These are phyloP conservation scores for Draba incana DNA, from an alignment of 345 rosid species.

Conservation along the genomic window DNA sequence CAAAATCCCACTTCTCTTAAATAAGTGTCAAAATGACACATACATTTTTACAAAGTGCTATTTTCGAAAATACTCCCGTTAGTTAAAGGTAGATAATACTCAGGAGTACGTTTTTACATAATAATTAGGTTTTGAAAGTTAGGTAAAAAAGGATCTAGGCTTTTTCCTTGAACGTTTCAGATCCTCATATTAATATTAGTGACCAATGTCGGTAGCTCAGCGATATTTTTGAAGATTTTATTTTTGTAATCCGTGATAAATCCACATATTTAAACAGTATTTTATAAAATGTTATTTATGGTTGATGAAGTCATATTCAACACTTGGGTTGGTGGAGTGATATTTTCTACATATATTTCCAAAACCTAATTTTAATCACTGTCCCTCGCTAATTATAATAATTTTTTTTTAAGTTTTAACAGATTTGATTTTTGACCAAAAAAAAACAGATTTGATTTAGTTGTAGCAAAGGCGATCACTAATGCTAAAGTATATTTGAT, in stretches of 20 bases:
- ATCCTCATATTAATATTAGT: constrained; percentile 26
- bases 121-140: constrained; percentile 24
- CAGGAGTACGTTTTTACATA: neutral
- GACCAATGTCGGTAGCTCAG: constrained; percentile 20
- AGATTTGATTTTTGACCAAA: no score
- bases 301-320: neutral
- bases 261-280: neutral
- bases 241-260: constrained; percentile 1
- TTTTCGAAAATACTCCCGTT: no score
- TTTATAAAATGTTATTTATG: neutral
- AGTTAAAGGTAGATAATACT: neutral
- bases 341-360: neutral
- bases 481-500: no score
- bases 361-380: neutral
- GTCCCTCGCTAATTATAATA: neutral
- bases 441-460: no score
- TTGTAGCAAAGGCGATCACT: no score
- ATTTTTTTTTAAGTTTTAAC: no score
- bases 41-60: no score
- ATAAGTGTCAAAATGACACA: no score
- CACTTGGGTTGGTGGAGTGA: neutral
- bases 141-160: constrained; percentile 8
- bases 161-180: constrained; percentile 21
- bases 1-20: no score
- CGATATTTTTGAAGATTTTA: neutral